A percentile compares a stretch with the other conserved stretches of the same genome.
phyloP scores from a whole-genome alignment of 768 basidiomycete species.

The Mycena haematopus region DNA sequence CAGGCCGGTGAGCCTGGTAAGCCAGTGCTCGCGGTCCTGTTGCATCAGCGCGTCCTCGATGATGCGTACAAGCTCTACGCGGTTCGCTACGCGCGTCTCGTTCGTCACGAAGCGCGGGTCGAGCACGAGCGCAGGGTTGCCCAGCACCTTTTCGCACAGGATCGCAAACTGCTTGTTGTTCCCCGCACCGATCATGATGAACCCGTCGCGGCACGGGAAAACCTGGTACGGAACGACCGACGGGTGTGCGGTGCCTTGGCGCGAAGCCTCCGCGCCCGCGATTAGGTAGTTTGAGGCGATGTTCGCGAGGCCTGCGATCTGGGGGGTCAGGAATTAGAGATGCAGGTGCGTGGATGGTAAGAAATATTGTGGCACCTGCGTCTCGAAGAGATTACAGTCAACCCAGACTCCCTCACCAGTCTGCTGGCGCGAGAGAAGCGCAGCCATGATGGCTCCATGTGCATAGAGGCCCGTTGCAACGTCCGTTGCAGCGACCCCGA shows the following conservation, averaged over 20 bases:
- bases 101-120: conserved; percentile 79
- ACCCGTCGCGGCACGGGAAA: conserved; percentile 87
- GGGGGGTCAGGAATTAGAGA: conserved; percentile 6
- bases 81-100: conserved; percentile 75
- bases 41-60: conserved; percentile 68
- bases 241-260: conserved; percentile 94
- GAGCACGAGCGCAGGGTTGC: conserved; percentile 60
- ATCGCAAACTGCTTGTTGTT: conserved; percentile 88
- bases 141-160: conserved; percentile 68
- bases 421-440: conserved; percentile 77
- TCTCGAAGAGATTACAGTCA: conserved; percentile 92
- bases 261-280: conserved; percentile 77
- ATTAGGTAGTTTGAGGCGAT: conserved; percentile 95
- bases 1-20: conserved; percentile 73
- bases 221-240: conserved; percentile 94
- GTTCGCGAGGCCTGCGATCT: conserved; percentile 92
- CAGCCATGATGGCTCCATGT: conserved; percentile 93
- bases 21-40: conserved; percentile 74
- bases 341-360: neutral
- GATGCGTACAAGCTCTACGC: conserved; percentile 68
- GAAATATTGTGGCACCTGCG: conserved; percentile 62
- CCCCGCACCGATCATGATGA: conserved; percentile 92
- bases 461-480: conserved; percentile 89
- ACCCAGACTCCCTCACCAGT: conserved; percentile 92
- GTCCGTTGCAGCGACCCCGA: conserved; percentile 95